Conservation (phyloP, 2,329 filamentous ascomycete genomes). For the Rutstroemia sp. region DNA sequence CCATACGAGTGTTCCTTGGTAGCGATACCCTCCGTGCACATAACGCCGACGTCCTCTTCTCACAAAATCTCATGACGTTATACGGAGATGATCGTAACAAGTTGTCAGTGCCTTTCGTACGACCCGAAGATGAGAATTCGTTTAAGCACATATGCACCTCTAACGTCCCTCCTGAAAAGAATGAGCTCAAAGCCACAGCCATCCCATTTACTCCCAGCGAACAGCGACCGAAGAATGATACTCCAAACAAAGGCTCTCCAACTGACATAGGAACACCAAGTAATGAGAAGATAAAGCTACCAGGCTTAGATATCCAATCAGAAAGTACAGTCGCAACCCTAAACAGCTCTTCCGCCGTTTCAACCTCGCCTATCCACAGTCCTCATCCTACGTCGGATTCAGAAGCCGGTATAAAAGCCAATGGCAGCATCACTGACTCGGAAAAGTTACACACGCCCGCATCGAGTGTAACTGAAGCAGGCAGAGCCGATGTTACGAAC, state of each 20-base stretch:
- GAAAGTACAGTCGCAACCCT: constrained; percentile 12
- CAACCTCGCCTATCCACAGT: constrained; percentile 9
- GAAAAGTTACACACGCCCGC: constrained; percentile 13
- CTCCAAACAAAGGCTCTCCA: background rate
- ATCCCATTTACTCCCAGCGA: constrained; percentile 26
- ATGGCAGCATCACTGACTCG: constrained; percentile 14
- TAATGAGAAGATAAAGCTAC: constrained; percentile 10
- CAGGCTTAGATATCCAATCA: constrained; percentile 5
- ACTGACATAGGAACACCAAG: constrained; percentile 9
- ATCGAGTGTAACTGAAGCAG: constrained; percentile 1
- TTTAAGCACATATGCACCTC: constrained; percentile 72
- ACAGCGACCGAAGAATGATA: constrained; percentile 18
- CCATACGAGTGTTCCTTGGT: constrained; percentile 80
- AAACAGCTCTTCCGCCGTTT: constrained; percentile 14
- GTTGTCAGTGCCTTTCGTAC: constrained; percentile 82
- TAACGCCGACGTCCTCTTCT: constrained; percentile 86
- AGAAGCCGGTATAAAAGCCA: constrained; percentile 10
- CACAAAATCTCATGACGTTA: constrained; percentile 80
- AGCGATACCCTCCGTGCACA: constrained; percentile 81
- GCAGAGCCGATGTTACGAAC: constrained; percentile 10
- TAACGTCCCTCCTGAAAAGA: constrained; percentile 45
- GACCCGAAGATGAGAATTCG: constrained; percentile 75
- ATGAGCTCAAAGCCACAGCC: constrained; percentile 44
- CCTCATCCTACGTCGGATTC: constrained; percentile 14
- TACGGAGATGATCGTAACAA: constrained; percentile 83